A percentile compares a stretch with the other conserved stretches of the same genome.
Evolutionary conservation across 805 yeast genomes (phyloP).

Genomic region (Saturnispora serradocipensis): DNA sequence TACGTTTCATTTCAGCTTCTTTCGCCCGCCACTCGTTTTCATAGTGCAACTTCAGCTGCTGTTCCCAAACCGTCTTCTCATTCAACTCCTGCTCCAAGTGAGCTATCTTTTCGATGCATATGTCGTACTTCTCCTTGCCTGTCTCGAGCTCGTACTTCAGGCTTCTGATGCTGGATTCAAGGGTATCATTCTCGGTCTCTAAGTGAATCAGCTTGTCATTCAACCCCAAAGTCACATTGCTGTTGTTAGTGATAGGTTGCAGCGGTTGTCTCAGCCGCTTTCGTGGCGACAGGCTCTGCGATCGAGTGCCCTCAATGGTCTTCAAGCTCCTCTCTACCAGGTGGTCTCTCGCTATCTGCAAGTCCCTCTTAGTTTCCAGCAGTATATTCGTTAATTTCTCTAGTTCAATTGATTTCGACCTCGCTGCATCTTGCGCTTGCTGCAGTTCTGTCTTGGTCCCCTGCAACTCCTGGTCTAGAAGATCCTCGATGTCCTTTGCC

Average conservation of each 20-base stretch:
- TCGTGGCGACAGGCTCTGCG: neutral
- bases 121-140: conserved; percentile 14
- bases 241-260: neutral
- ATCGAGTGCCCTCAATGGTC: neutral
- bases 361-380: conserved; percentile 7
- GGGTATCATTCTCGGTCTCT: conserved; percentile 21
- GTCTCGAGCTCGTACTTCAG: conserved; percentile 5
- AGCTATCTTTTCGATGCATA: conserved; percentile 19
- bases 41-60: neutral
- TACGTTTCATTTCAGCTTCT: neutral
- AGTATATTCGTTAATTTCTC: neutral
- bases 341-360: conserved; percentile 5
- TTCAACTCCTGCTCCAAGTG: conserved; percentile 16
- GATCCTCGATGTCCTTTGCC: conserved; percentile 20
- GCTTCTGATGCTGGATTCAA: conserved; percentile 18
- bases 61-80: neutral
- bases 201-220: conserved; percentile 13
- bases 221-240: neutral
- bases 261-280: conserved; percentile 7
- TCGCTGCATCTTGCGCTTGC: neutral
- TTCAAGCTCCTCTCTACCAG: neutral
- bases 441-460: conserved; percentile 5
- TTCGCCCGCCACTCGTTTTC: neutral
- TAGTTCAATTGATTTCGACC: conserved; percentile 4
- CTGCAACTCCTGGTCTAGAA: conserved; percentile 19